phyloP scores from a whole-genome alignment of 306 rosid genomes.

The Medicago truncatula region DNA sequence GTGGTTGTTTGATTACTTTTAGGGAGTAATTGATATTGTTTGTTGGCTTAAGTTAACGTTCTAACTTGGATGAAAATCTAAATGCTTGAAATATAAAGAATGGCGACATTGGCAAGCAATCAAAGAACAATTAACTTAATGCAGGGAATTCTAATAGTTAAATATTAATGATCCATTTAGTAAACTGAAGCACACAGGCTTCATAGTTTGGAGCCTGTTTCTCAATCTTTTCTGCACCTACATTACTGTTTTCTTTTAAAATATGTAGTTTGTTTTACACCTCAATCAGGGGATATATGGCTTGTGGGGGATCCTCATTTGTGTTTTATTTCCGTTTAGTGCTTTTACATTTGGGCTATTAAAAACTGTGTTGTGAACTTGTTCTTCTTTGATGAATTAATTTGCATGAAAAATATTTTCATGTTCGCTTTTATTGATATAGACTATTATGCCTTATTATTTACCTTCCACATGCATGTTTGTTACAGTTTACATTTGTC shows the following conservation, averaged over 20 bases:
- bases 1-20: background rate
- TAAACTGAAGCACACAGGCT: background rate
- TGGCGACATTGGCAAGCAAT: background rate
- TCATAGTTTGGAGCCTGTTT: conserved; percentile 3
- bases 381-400: conserved; percentile 7
- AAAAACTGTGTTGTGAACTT: conserved; percentile 2
- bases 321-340: background rate
- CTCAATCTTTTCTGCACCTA: conserved; percentile 6
- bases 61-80: background rate
- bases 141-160: background rate
- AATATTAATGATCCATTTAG: background rate
- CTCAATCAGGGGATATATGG: background rate
- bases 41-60: background rate
- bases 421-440: background rate
- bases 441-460: background rate
- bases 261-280: conserved; percentile 3
- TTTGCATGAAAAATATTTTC: background rate
- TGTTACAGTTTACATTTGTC: conserved; percentile 22
- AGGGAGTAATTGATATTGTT: background rate
- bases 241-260: background rate
- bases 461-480: conserved; percentile 8
- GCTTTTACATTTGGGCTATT: background rate
- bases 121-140: background rate
- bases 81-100: background rate
- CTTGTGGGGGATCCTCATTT: conserved; percentile 12